Evolutionary conservation across 2,329 filamentous ascomycete species (phyloP).

Genomic region (Colletotrichum lini): DNA sequence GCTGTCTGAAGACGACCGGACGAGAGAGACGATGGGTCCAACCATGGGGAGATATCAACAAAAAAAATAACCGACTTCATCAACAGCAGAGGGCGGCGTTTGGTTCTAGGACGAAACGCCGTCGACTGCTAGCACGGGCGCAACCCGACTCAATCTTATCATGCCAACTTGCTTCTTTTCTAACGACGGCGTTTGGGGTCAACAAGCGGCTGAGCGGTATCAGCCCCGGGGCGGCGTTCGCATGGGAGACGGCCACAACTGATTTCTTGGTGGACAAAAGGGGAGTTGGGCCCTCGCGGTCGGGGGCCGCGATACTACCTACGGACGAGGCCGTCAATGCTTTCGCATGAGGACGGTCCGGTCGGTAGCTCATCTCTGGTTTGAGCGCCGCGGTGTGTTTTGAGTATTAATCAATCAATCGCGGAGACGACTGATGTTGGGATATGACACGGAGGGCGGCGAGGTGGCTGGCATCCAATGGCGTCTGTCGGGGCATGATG

Average conservation of each 20-base stretch:
- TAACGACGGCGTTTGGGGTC: conserved; percentile 40
- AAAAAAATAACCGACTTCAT: conserved; percentile 20
- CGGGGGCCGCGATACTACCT: conserved; percentile 21
- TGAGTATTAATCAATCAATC: conserved; percentile 42
- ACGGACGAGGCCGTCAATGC: background rate
- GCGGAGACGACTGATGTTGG: conserved; percentile 43
- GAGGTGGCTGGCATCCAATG: conserved; percentile 41
- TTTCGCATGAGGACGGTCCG: conserved; percentile 17
- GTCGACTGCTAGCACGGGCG: conserved; percentile 18
- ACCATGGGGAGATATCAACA: background rate
- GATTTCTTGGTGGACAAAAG: conserved; percentile 38
- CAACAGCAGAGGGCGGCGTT: conserved; percentile 17
- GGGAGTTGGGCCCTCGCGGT: conserved; percentile 29
- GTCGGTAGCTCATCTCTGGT: conserved; percentile 39
- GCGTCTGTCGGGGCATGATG: conserved; percentile 39
- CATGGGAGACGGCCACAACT: conserved; percentile 40
- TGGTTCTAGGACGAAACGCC: conserved; percentile 20
- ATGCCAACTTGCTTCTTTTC: conserved; percentile 35
- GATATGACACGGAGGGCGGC: conserved; percentile 38
- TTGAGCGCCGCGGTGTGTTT: conserved; percentile 40
- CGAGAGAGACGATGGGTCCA: conserved; percentile 32
- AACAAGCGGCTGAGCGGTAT: conserved; percentile 40
- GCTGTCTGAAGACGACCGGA: conserved; percentile 37
- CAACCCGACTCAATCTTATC: conserved; percentile 38
- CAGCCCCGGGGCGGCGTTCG: conserved; percentile 40